phyloP scores from a whole-genome alignment of 495 filamentous ascomycete genomes.

The Hamigera avellanea region DNA sequence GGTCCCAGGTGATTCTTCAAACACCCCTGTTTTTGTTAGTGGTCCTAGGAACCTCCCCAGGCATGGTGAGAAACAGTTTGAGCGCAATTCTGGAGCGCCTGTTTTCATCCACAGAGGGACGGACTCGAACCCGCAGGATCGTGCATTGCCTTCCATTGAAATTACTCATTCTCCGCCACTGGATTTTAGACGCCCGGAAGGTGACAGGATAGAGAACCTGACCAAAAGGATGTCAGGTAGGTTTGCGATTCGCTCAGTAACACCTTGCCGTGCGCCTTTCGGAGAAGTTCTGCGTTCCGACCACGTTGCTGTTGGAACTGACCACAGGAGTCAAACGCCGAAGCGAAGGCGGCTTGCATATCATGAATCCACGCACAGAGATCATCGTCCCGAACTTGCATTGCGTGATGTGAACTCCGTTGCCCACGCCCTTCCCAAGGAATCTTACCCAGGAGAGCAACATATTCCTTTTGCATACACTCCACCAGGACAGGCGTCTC shows the following conservation, averaged over 20 bases:
- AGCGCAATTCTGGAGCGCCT: constrained; percentile 8
- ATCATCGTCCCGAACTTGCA: constrained; percentile 4
- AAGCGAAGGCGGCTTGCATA: constrained; percentile 25
- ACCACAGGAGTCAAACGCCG: constrained; percentile 10
- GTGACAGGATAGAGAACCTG: constrained; percentile 18
- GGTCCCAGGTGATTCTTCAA: constrained; percentile 8
- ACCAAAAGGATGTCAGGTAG: constrained; percentile 21
- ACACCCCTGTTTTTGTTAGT: constrained; percentile 27
- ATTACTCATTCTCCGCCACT: constrained; percentile 7
- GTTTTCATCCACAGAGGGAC: constrained; percentile 9
- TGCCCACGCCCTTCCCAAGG: not conserved
- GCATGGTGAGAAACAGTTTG: constrained; percentile 9
- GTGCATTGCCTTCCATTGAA: constrained; percentile 31
- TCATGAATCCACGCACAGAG: constrained; percentile 7
- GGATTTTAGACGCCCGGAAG: constrained; percentile 17
- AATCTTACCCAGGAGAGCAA: constrained; percentile 6
- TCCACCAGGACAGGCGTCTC: constrained; percentile 7
- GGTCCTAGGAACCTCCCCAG: constrained; percentile 17
- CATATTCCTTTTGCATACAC: constrained; percentile 11
- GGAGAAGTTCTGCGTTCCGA: constrained; percentile 8
- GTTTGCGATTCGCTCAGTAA: constrained; percentile 23
- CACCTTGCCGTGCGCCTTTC: constrained; percentile 13
- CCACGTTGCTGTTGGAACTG: constrained; percentile 4
- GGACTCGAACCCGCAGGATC: constrained; percentile 17
- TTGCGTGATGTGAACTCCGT: constrained; percentile 3